Conservation (phyloP, 495 filamentous ascomycete genomes). For the Antarctomyces pellizariae region DNA sequence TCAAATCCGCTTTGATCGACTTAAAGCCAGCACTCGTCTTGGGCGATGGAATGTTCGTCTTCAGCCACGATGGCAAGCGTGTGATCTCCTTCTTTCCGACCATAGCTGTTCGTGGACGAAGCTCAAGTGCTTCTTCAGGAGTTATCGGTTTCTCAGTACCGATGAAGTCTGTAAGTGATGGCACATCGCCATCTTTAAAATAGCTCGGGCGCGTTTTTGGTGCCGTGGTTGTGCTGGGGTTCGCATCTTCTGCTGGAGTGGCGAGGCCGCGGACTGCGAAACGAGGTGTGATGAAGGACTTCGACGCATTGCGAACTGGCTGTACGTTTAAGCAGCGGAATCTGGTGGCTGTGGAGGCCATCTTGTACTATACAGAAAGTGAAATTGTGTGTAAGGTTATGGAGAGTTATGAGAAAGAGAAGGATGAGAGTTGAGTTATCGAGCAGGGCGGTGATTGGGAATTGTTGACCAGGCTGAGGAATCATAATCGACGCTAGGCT, state of each 20-base stretch:
- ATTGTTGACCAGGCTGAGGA: too few species aligned
- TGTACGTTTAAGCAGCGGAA: slow-evolving; percentile 13
- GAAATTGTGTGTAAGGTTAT: too few species aligned
- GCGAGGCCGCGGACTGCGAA: slow-evolving; percentile 16
- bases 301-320: slow-evolving; percentile 6
- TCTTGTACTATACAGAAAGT: slow-evolving; percentile 5
- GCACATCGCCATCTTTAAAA: slow-evolving; percentile 70
- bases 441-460: too few species aligned
- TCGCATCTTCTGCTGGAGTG: slow-evolving; percentile 15
- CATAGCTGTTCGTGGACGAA: slow-evolving; percentile 46
- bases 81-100: slow-evolving; percentile 76
- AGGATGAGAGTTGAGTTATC: too few species aligned
- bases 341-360: slow-evolving; percentile 13
- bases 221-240: slow-evolving; percentile 13
- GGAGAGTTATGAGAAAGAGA: slow-evolving; percentile 2
- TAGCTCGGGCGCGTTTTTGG: slow-evolving; percentile 32
- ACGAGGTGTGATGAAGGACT: slow-evolving; percentile 2
- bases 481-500: too few species aligned
- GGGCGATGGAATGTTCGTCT: slow-evolving; percentile 87
- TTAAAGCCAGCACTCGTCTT: slow-evolving; percentile 59
- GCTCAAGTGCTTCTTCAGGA: slow-evolving; percentile 34
- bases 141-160: slow-evolving; percentile 20
- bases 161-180: slow-evolving; percentile 71
- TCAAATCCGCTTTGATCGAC: slow-evolving; percentile 77
- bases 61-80: slow-evolving; percentile 80